Evolutionary conservation across 2,329 filamentous ascomycete species (phyloP).

Genomic region (Thelonectria olida): DNA sequence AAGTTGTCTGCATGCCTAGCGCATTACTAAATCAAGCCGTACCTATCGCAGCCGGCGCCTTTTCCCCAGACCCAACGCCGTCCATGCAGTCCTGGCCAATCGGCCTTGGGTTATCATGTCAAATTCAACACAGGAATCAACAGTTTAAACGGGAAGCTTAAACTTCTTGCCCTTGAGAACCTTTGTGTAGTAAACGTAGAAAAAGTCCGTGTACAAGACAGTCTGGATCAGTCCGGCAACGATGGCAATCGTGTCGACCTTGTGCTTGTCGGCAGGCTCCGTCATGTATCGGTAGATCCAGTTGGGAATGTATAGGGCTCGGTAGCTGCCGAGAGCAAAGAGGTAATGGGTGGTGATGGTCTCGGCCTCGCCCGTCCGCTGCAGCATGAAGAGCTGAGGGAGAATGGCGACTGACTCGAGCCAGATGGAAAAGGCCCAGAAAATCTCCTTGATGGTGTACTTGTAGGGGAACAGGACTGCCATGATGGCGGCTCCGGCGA

Average conservation of each 20-base stretch:
- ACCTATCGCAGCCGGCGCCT: slow-evolving; percentile 35
- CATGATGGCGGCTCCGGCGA: slow-evolving; percentile 81
- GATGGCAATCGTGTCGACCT: slow-evolving; percentile 85
- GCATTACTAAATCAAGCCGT: slow-evolving; percentile 30
- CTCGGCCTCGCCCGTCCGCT: slow-evolving; percentile 96
- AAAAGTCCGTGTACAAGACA: slow-evolving; percentile 97
- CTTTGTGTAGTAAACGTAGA: slow-evolving; percentile 99
- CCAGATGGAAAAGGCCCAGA: slow-evolving; percentile 99
- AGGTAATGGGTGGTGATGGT: slow-evolving; percentile 99
- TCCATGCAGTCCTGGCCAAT: slow-evolving; percentile 39
- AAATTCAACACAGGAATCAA: background rate
- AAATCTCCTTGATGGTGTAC: slow-evolving; percentile 84
- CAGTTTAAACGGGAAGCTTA: slow-evolving; percentile 77
- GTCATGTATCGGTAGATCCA: slow-evolving; percentile 93
- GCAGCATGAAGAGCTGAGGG: slow-evolving; percentile 97
- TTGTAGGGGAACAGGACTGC: slow-evolving; percentile 86
- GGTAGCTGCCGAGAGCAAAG: slow-evolving; percentile 90
- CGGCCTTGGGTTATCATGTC: background rate
- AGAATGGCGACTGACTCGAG: slow-evolving; percentile 96
- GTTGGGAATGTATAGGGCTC: slow-evolving; percentile 97
- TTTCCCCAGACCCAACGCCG: slow-evolving; percentile 43
- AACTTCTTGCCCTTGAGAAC: slow-evolving; percentile 90
- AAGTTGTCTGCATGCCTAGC: slow-evolving; percentile 2
- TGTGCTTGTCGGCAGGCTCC: slow-evolving; percentile 69
- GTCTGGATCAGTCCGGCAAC: slow-evolving; percentile 93